Base-by-base conservation (phyloP, 805 yeast species). In the Wickerhamomyces ciferrii region DNA sequence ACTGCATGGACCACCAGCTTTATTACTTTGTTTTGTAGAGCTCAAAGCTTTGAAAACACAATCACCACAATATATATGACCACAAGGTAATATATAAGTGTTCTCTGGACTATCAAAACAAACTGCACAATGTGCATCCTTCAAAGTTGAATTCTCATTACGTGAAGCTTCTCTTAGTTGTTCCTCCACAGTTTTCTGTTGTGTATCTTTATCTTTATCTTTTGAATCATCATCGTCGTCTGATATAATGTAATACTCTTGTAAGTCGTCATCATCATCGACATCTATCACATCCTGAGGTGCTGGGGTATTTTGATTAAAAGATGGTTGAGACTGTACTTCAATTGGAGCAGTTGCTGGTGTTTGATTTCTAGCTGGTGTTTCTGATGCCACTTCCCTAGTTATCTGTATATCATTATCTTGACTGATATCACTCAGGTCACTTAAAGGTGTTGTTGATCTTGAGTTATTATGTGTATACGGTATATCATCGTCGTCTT, bases 21-120 rank as follows among this genome's bases (percentile, higher is more conserved):
- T 59, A 20, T 56, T 52, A 39, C 61, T 56, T 14, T 53, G 58
- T 49, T 66, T 68, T 43, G 63, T 61, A 1, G 69, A 65, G 29
- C 66, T 64, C 50, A 69, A 50, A 32, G 71, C 59, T 74, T 74
- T 49, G 68, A 74, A 79, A 5, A 76, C 64, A 56, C 84, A 80
- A 24, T 71, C 72, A 6, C 72, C 66, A 53, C 85, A 80, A 53
- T 72, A 79, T 2, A 75, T 63, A 57, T 80, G 85, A 0, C 85
- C 85, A 61, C 85, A 80, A 0, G 76, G 74, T 4, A 79, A 67
- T 17, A 74, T 73, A 27, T 71, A 68, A 2, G 82, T 73, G 7
- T 64, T 53, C 15, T 66, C 71, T 3, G 81, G 79, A 5, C 73
- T 68, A 9, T 78, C 84, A 56, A 79, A 72, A 45, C 85, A 80